Conservation (phyloP, 768 basidiomycete genomes). For the Dentipellis sp. region DNA sequence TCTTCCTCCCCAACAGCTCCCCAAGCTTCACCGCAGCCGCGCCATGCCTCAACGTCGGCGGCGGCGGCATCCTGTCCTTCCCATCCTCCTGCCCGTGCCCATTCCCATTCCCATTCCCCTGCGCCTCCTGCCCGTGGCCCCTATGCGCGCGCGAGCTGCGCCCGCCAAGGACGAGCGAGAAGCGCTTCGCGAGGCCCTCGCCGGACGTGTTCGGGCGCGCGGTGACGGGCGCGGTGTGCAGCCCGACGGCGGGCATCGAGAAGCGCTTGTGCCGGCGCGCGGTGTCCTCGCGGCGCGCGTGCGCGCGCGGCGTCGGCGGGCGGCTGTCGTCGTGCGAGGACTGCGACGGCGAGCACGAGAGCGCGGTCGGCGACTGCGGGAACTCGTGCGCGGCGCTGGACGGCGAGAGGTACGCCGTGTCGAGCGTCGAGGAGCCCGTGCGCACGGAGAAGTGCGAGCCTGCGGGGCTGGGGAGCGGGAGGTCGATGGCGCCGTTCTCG, state of each 20-base stretch:
- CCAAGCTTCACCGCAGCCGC: conserved; percentile 45
- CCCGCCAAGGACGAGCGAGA: conserved; percentile 48
- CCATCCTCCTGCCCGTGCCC: conserved; percentile 1
- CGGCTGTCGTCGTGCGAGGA: no score
- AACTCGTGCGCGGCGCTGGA: conserved; percentile 7
- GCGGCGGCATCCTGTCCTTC: conserved; percentile 10
- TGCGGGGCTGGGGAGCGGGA: conserved; percentile 16
- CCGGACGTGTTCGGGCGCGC: conserved; percentile 35
- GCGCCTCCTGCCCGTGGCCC: background rate
- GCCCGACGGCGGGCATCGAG: conserved; percentile 66
- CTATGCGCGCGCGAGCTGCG: conserved; percentile 12
- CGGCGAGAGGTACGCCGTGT: conserved; percentile 16
- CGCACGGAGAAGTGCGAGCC: conserved; percentile 19
- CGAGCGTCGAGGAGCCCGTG: conserved; percentile 14
- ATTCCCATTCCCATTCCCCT: background rate
- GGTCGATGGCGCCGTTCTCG: background rate
- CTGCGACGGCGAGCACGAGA: conserved; percentile 2
- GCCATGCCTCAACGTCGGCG: conserved; percentile 23
- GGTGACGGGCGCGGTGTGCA: conserved; percentile 66
- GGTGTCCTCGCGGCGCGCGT: conserved; percentile 48
- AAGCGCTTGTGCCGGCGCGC: conserved; percentile 58
- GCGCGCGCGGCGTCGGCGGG: background rate
- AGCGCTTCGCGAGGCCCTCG: conserved; percentile 37
- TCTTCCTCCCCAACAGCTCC: conserved; percentile 38
- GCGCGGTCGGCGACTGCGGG: background rate